Conservation (phyloP, 495 filamentous ascomycete genomes). For the Letharia columbiana region DNA sequence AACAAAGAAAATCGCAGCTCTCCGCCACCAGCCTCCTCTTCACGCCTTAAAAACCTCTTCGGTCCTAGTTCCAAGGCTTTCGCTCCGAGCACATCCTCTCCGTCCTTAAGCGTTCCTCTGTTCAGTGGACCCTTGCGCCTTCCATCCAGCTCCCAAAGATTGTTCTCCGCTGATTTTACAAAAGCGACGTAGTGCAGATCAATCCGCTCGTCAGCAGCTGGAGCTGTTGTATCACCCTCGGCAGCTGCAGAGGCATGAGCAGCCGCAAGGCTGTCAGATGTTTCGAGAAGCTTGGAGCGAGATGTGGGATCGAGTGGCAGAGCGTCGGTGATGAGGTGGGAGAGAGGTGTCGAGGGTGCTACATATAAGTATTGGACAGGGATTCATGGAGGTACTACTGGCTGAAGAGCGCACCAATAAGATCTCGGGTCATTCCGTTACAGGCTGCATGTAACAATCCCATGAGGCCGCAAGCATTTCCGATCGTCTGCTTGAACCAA, state of each 20-base stretch:
- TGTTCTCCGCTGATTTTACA: slow-evolving; percentile 55
- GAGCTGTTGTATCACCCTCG: slow-evolving; percentile 58
- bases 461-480: slow-evolving; percentile 57
- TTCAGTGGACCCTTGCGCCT: slow-evolving; percentile 63
- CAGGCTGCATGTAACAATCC: slow-evolving; percentile 50
- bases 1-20: slow-evolving; percentile 58
- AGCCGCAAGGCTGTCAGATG: slow-evolving; percentile 53
- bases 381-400: neutral
- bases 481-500: slow-evolving; percentile 60
- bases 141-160: slow-evolving; percentile 80
- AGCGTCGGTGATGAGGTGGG: slow-evolving; percentile 26
- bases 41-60: slow-evolving; percentile 54
- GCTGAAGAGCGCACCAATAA: slow-evolving; percentile 30
- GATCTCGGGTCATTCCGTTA: slow-evolving; percentile 40
- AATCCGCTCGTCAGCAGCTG: slow-evolving; percentile 52
- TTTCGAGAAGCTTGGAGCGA: slow-evolving; percentile 61
- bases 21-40: slow-evolving; percentile 31
- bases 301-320: slow-evolving; percentile 34
- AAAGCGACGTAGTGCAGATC: slow-evolving; percentile 74
- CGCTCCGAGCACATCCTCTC: slow-evolving; percentile 63
- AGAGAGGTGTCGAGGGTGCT: slow-evolving; percentile 29
- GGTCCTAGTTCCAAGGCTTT: slow-evolving; percentile 55
- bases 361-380: neutral
- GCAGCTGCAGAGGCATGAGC: slow-evolving; percentile 63
- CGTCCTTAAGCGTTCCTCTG: slow-evolving; percentile 50